phyloP scores from a whole-genome alignment of 305 asterid genomes.

The Plantago coronopus region DNA sequence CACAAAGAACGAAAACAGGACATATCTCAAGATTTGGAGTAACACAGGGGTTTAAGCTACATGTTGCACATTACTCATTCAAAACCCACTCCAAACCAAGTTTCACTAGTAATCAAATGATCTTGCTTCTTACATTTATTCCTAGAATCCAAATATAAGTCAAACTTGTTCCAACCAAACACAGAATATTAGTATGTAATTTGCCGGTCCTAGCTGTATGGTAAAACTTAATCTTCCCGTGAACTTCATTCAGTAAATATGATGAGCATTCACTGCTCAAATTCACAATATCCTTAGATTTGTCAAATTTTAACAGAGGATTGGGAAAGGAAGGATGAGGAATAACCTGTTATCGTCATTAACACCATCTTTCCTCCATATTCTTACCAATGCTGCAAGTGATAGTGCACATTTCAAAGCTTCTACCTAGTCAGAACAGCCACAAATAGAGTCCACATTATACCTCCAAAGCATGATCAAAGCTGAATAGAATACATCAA shows the following conservation, averaged over 20 bases:
- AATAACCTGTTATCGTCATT: slow-evolving; percentile 85
- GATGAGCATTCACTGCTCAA: slow-evolving; percentile 2
- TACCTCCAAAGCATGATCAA: slow-evolving; percentile 9
- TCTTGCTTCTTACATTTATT: too few species aligned
- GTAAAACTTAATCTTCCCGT: background rate
- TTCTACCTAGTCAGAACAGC: slow-evolving; percentile 65
- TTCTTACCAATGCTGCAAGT: slow-evolving; percentile 77
- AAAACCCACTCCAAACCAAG: too few species aligned
- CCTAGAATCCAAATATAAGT: too few species aligned
- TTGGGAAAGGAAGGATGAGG: slow-evolving; percentile 11
- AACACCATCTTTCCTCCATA: slow-evolving; percentile 84
- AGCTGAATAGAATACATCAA: background rate
- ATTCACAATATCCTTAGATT: slow-evolving; percentile 2
- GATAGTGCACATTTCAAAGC: slow-evolving; percentile 85
- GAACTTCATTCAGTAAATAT: slow-evolving; percentile 14
- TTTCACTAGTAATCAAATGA: too few species aligned
- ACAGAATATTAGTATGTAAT: background rate
- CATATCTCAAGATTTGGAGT: background rate
- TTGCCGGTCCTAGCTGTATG: background rate
- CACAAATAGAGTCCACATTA: slow-evolving; percentile 25
- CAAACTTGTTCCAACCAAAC: too few species aligned
- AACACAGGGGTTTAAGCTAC: too few species aligned
- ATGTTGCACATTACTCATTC: too few species aligned
- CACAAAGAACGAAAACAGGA: slow-evolving; percentile 11
- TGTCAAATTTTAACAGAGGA: slow-evolving; percentile 16